phyloP scores from a whole-genome alignment of 2,329 filamentous ascomycete species.

The Trichophyton benhamiae region DNA sequence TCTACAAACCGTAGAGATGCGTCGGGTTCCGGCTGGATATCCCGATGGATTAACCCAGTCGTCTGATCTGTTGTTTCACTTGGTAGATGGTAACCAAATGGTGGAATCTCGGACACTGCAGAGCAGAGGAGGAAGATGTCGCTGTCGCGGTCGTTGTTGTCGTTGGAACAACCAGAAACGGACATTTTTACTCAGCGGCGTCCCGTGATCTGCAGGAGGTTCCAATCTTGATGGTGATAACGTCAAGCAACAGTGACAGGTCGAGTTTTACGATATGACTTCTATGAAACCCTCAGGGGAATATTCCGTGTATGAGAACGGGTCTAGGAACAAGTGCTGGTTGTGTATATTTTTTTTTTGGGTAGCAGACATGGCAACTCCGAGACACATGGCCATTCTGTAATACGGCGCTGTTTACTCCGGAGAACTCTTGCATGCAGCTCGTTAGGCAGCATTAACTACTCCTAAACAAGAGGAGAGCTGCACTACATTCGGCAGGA shows the following conservation, averaged over 20 bases:
- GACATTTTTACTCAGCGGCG: neutral
- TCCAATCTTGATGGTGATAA: neutral
- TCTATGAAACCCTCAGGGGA: neutral
- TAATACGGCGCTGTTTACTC: neutral
- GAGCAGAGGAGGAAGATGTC: neutral
- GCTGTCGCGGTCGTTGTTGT: neutral
- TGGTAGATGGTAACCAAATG: neutral
- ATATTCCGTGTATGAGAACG: neutral
- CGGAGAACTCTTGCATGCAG: neutral
- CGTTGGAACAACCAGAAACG: neutral
- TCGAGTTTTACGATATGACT: neutral
- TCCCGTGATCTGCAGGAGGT: constrained; percentile 3
- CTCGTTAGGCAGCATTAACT: neutral
- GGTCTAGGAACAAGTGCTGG: neutral
- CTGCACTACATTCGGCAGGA: neutral
- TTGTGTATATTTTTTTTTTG: neutral
- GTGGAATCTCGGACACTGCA: neutral
- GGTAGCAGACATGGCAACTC: neutral
- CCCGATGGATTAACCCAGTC: neutral
- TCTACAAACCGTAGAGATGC: neutral
- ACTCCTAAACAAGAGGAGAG: neutral
- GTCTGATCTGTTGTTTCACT: neutral
- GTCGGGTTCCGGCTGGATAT: neutral
- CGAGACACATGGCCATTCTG: neutral
- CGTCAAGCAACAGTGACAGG: neutral